Conservation (phyloP, 495 filamentous ascomycete genomes). For the Sordaria brevicollis region DNA sequence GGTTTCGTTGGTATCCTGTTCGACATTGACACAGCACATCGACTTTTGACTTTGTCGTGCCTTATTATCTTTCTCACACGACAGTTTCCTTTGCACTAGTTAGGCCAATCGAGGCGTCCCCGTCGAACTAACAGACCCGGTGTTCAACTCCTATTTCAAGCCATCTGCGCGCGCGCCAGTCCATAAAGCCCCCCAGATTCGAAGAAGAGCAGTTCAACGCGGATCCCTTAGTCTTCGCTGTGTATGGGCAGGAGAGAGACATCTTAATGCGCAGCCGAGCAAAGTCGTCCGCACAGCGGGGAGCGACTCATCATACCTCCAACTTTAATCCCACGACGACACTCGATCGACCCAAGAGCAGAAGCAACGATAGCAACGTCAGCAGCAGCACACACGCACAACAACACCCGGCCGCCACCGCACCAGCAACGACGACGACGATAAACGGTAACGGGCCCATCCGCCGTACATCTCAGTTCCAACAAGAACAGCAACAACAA, state of each 20-base stretch:
- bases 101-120: not conserved
- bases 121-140: not conserved
- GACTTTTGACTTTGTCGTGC: not conserved
- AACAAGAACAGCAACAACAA: not conserved
- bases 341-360: not conserved
- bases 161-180: not conserved
- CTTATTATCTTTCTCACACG: not conserved
- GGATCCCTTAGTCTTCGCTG: not conserved
- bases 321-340: not conserved
- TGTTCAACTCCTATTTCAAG: not conserved
- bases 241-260: slow-evolving; percentile 14
- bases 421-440: not conserved
- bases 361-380: not conserved
- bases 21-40: not conserved
- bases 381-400: not conserved
- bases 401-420: not conserved
- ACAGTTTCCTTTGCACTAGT: not conserved
- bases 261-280: slow-evolving; percentile 23
- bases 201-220: not conserved
- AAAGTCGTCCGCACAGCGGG: slow-evolving; percentile 18
- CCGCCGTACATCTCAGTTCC: not conserved
- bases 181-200: not conserved
- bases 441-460: not conserved
- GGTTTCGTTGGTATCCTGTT: not conserved
- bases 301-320: slow-evolving; percentile 4